Evolutionary conservation across 306 rosid genomes (phyloP).

Genomic region (Trichosanthes cucumerina): DNA sequence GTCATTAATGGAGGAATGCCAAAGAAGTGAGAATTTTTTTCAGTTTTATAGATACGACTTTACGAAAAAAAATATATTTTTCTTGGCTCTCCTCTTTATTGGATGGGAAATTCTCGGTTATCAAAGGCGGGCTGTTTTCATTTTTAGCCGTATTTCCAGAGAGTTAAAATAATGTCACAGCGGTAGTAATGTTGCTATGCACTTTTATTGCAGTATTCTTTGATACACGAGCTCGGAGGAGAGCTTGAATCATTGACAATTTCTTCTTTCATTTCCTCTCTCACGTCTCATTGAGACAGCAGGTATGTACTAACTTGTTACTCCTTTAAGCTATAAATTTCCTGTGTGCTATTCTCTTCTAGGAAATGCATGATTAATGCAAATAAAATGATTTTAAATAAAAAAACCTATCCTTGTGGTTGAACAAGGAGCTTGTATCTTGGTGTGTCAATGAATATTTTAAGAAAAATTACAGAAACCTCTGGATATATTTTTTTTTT

Average conservation of each 20-base stretch:
- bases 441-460: neutral
- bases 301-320: constrained; percentile 3
- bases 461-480: neutral
- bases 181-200: neutral
- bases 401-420: neutral
- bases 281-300: neutral
- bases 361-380: neutral
- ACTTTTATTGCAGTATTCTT: constrained; percentile 1
- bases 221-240: neutral
- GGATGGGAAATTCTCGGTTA: neutral
- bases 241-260: neutral
- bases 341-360: neutral
- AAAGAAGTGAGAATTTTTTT: neutral
- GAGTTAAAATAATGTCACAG: neutral
- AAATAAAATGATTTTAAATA: neutral
- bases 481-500: too few relatives aligned
- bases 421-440: neutral
- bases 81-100: neutral
- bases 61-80: neutral
- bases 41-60: neutral
- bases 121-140: neutral
- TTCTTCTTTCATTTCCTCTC: neutral
- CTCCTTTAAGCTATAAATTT: neutral
- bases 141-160: neutral
- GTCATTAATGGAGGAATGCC: neutral